Evolutionary conservation across 2,329 filamentous ascomycete genomes (phyloP).

Genomic region (Fusarium musae): DNA sequence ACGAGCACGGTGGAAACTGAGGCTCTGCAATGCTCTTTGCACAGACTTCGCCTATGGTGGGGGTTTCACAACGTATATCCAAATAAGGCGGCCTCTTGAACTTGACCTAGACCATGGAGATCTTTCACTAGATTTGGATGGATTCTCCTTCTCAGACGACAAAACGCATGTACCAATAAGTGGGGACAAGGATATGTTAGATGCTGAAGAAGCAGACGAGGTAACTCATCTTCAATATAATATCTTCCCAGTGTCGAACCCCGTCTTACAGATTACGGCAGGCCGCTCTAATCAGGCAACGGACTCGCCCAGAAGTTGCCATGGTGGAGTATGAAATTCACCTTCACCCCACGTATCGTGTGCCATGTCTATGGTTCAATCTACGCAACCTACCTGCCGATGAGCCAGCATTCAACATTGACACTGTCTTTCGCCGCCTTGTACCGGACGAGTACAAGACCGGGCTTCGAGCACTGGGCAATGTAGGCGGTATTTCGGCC

Average conservation of each 20-base stretch:
- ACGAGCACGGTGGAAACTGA: slow-evolving; percentile 65
- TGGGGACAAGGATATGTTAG: slow-evolving; percentile 60
- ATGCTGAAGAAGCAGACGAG: slow-evolving; percentile 63
- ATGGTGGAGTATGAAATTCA: slow-evolving; percentile 78
- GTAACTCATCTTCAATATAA: slow-evolving; percentile 50
- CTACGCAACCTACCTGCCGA: slow-evolving; percentile 67
- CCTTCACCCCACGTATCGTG: slow-evolving; percentile 78
- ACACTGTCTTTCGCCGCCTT: slow-evolving; percentile 76
- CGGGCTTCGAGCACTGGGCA: slow-evolving; percentile 68
- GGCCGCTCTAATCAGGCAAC: slow-evolving; percentile 53
- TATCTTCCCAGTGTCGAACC: slow-evolving; percentile 2
- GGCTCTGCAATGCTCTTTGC: slow-evolving; percentile 62
- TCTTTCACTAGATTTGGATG: slow-evolving; percentile 58
- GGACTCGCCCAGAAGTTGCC: slow-evolving; percentile 50
- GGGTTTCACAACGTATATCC: slow-evolving; percentile 64
- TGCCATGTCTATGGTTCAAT: slow-evolving; percentile 81
- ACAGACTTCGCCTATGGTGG: slow-evolving; percentile 54
- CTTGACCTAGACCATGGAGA: slow-evolving; percentile 56
- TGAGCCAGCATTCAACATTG: slow-evolving; percentile 69
- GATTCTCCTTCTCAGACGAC: slow-evolving; percentile 56
- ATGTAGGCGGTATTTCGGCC: slow-evolving; percentile 79
- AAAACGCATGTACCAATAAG: slow-evolving; percentile 37
- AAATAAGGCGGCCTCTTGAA: slow-evolving; percentile 66
- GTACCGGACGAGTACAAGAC: slow-evolving; percentile 74
- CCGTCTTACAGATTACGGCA: slow-evolving; percentile 45